Evolutionary conservation across 164 flowering plant genomes (phyloP).

Genomic region (Nelumbo lutea): DNA sequence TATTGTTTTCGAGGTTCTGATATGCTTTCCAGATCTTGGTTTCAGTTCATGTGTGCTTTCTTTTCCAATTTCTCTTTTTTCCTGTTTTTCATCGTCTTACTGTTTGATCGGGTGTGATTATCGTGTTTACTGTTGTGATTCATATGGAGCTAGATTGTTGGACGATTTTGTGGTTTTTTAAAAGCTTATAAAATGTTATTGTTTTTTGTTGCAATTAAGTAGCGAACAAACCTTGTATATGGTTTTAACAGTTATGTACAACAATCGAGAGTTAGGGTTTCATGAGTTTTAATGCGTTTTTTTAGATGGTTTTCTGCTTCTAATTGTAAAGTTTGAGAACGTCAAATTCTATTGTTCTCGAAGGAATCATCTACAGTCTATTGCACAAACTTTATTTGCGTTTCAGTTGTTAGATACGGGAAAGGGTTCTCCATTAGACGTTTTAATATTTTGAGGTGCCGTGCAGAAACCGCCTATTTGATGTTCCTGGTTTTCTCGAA

Average conservation of each 20-base stretch:
- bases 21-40: constrained; percentile 6
- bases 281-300: background rate
- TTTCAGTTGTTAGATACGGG: background rate
- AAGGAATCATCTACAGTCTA: background rate
- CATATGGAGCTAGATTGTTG: background rate
- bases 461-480: no score
- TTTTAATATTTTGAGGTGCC: no score
- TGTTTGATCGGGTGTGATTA: constrained; percentile 16
- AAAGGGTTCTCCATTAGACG: background rate
- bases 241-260: background rate
- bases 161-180: background rate
- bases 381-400: background rate
- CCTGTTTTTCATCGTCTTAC: background rate
- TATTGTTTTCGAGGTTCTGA: background rate
- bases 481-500: background rate
- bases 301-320: background rate
- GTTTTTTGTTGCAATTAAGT: background rate
- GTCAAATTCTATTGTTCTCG: background rate
- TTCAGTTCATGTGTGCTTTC: background rate
- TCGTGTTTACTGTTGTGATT: background rate
- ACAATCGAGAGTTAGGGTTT: background rate
- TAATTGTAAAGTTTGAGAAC: background rate
- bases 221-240: background rate
- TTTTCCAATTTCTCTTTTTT: background rate
- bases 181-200: background rate